Base-by-base conservation (phyloP, 164 flowering plant species). In the Annona squamosa region DNA sequence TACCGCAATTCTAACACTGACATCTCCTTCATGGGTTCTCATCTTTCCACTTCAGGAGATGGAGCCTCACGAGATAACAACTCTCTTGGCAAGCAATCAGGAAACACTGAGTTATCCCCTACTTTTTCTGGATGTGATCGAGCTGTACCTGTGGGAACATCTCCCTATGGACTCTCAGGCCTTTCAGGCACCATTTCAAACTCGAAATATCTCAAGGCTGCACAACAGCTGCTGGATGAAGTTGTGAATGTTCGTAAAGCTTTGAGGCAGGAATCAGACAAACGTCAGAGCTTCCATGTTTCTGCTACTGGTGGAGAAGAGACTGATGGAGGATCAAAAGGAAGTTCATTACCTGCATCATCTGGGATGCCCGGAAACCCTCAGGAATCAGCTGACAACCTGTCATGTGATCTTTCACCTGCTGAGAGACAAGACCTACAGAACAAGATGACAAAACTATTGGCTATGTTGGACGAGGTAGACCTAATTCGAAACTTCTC, bases 391-490 rank as follows among this genome's bases (percentile, higher is more conserved):
- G 64, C 73, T 19, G 68, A 77, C 37, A 80, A 79, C 71, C 73
- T 85, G 48, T 68, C 84, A 4, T 41, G 42, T 67, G 93, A 88
- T 72, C 78, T 88, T 19, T 90, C 97, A 6, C 78, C 88, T 47
- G 74, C 87, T 69, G 97, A 87, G 76, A 81, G 84, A 47, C 92
- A 91, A 71, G 93, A 91, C 13, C 75, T 91, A 78, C 91, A 86
- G 82, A 84, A 83, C 74, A 94, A 92, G 83, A 72, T 87, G 80
- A 81, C 88, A 18, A 87, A 90, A 77, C 92, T 94, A 67, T 65
- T 88, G 78, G 76, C 90, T 69, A 87, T 92, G 97, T 83, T 90
- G 81, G 93, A 91, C 69, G 97, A 92, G 90, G 98, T 94, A 81
- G 74, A 48, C 63, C 37, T 67, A 26, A 59, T 52, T 42, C 10